These are phyloP conservation scores for Ceratocystis variospora DNA, from an alignment of 2,329 filamentous ascomycete species.

Conservation along the genomic window DNA sequence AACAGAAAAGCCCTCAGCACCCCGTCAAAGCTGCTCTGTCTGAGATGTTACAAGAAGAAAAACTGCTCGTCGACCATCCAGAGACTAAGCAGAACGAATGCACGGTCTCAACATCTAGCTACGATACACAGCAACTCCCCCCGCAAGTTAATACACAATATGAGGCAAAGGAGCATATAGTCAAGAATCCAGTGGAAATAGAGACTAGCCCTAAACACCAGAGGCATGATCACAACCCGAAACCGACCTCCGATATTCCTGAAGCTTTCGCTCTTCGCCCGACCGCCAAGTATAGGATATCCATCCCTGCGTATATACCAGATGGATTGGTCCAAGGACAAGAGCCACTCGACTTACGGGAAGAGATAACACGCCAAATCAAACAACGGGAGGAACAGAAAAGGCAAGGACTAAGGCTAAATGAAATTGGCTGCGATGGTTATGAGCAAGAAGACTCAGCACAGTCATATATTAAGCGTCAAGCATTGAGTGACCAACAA, in stretches of 20 bases:
- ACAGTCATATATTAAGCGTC: neutral
- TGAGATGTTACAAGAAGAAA: neutral
- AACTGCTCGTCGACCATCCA: neutral
- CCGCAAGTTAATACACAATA: neutral
- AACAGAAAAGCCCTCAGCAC: neutral
- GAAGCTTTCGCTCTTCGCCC: neutral
- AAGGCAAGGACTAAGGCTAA: neutral
- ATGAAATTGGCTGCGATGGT: neutral
- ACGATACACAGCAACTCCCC: neutral
- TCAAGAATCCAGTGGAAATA: too few relatives aligned
- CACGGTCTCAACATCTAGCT: neutral
- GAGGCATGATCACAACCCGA: neutral
- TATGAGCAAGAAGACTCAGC: neutral
- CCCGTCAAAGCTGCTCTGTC: neutral
- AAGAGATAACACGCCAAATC: constrained; percentile 10
- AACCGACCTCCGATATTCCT: neutral
- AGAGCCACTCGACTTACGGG: constrained; percentile 1
- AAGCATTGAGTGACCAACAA: neutral
- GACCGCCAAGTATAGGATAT: neutral
- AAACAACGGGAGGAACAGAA: constrained; percentile 9
- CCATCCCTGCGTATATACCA: neutral
- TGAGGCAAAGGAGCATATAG: too few relatives aligned
- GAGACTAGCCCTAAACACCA: neutral
- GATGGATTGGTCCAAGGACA: neutral
- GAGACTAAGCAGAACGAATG: neutral